phyloP scores from a whole-genome alignment of 208 protist genomes.

The Leishmania martiniquensis region DNA sequence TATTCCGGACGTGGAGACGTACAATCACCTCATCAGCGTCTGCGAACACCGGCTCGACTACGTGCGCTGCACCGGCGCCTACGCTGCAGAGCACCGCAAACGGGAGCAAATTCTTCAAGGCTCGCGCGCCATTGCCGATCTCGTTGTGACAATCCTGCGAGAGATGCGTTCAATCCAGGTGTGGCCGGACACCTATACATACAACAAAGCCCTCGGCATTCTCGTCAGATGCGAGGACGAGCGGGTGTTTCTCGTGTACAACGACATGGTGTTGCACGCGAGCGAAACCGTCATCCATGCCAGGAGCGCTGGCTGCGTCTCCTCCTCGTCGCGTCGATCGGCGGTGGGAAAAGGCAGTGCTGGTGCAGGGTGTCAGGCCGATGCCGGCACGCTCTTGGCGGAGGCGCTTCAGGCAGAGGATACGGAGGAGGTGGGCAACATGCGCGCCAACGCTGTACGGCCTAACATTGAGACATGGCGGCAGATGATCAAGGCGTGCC shows the following conservation, averaged over 20 bases:
- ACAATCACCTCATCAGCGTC: constrained; percentile 90
- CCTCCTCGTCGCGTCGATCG: neutral
- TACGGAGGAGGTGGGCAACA: constrained; percentile 45
- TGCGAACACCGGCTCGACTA: constrained; percentile 86
- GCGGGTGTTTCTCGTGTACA: constrained; percentile 77
- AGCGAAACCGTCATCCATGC: neutral
- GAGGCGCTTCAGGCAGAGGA: constrained; percentile 59
- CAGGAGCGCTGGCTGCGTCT: neutral
- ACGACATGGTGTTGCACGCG: constrained; percentile 31
- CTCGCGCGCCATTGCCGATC: constrained; percentile 59
- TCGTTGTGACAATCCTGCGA: constrained; percentile 66
- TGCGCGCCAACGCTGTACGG: constrained; percentile 52
- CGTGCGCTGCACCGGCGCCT: constrained; percentile 56
- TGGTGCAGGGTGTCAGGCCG: neutral
- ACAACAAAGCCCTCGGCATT: constrained; percentile 77
- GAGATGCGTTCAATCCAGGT: constrained; percentile 83
- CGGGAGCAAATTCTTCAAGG: constrained; percentile 70
- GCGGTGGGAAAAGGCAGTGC: neutral
- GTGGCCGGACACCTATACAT: constrained; percentile 89
- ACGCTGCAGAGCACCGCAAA: constrained; percentile 40
- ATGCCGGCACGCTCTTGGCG: constrained; percentile 40
- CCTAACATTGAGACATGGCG: constrained; percentile 81
- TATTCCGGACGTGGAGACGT: constrained; percentile 87
- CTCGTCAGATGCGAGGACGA: constrained; percentile 68
- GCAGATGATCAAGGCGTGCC: constrained; percentile 60